Evolutionary conservation across 2,329 filamentous ascomycete genomes (phyloP).

Genomic region (Paracamarosporium sp.): DNA sequence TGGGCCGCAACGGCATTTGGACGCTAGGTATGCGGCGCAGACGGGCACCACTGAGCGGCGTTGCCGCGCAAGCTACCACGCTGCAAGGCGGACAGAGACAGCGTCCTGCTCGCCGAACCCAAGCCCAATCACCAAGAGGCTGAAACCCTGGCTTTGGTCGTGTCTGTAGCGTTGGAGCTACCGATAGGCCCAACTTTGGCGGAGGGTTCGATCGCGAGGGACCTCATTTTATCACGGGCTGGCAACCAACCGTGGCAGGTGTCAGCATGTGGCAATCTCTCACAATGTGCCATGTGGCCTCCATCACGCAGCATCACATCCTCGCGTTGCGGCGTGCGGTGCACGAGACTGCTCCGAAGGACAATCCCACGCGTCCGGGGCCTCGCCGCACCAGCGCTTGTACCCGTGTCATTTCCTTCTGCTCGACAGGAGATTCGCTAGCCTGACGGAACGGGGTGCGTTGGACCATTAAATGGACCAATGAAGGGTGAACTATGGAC

Average conservation of each 20-base stretch:
- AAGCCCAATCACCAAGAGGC: constrained; percentile 26
- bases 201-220: constrained; percentile 11
- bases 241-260: constrained; percentile 3
- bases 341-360: constrained; percentile 15
- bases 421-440: constrained; percentile 27
- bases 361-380: constrained; percentile 22
- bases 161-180: constrained; percentile 20
- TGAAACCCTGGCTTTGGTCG: constrained; percentile 34
- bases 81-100: constrained; percentile 26
- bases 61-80: constrained; percentile 21
- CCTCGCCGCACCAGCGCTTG: constrained; percentile 12
- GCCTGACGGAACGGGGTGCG: constrained; percentile 30
- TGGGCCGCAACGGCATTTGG: constrained; percentile 11
- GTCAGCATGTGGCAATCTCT: constrained; percentile 13
- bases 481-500: constrained; percentile 16
- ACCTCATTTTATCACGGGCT: constrained; percentile 20
- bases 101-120: constrained; percentile 22
- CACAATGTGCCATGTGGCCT: constrained; percentile 7
- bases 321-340: constrained; percentile 4
- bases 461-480: constrained; percentile 30
- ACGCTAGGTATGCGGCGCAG: constrained; percentile 25
- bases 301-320: constrained; percentile 23
- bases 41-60: constrained; percentile 29
- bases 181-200: constrained; percentile 12
- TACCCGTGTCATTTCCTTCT: constrained; percentile 31